Evolutionary conservation across 2,329 filamentous ascomycete genomes (phyloP).

Genomic region (Beauveria rudraprayagi): DNA sequence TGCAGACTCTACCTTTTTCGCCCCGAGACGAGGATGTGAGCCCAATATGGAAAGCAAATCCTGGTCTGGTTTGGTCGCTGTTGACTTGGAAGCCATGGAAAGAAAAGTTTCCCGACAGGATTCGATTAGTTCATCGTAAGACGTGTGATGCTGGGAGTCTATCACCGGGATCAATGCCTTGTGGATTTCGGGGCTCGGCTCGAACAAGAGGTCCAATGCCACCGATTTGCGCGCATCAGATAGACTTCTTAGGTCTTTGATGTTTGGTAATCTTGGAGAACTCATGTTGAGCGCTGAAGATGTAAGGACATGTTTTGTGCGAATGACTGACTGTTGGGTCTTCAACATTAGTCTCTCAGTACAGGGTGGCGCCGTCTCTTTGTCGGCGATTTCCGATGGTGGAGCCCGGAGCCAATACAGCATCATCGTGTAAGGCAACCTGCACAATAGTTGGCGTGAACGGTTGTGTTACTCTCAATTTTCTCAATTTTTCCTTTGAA

Average conservation of each 20-base stretch:
- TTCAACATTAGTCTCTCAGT: neutral
- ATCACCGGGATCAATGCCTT: constrained; percentile 61
- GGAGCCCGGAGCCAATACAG: neutral
- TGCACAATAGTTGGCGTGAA: neutral
- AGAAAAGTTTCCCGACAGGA: constrained; percentile 57
- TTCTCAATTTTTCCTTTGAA: too few species aligned
- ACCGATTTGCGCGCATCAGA: constrained; percentile 45
- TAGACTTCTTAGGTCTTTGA: constrained; percentile 47
- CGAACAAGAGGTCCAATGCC: constrained; percentile 73
- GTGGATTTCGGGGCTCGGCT: constrained; percentile 70
- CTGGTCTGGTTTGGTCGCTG: constrained; percentile 33
- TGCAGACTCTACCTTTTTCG: constrained; percentile 71
- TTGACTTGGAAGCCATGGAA: constrained; percentile 45
- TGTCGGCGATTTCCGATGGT: constrained; percentile 8
- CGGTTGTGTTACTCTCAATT: too few species aligned
- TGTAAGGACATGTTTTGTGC: neutral
- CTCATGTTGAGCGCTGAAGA: neutral
- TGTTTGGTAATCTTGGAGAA: constrained; percentile 41
- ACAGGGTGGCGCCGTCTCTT: neutral
- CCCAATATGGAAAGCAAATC: constrained; percentile 66
- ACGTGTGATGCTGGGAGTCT: constrained; percentile 45
- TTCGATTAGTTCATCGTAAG: constrained; percentile 63
- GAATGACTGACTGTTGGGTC: neutral
- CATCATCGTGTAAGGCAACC: neutral
- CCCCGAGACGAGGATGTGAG: constrained; percentile 77